phyloP scores from a whole-genome alignment of 441 rosid species.

The Gossypium gossypioides region DNA sequence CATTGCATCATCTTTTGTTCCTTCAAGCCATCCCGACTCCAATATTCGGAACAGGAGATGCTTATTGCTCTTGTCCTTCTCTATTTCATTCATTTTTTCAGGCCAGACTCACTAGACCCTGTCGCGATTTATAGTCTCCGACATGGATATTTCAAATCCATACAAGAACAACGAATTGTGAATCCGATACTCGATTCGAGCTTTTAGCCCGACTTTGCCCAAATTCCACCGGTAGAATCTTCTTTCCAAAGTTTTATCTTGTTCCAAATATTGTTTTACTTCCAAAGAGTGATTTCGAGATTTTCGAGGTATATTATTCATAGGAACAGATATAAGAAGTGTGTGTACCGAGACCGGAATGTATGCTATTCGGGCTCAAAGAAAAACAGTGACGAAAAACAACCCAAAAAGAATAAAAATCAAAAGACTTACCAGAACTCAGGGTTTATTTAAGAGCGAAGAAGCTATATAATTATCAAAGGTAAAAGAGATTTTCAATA shows the following conservation, averaged over 20 bases:
- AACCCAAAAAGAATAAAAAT: too few species aligned
- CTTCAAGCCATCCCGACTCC: too few species aligned
- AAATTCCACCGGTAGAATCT: conserved; percentile 61
- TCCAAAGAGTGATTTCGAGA: neutral
- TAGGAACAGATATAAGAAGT: conserved; percentile 91
- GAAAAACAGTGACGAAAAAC: conserved; percentile 16
- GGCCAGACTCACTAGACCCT: conserved; percentile 91
- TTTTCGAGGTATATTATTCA: neutral
- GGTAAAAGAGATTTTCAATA: too few species aligned
- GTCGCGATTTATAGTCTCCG: conserved; percentile 30
- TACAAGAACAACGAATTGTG: neutral
- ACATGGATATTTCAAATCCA: neutral
- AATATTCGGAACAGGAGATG: neutral
- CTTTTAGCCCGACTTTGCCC: conserved; percentile 97
- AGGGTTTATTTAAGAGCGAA: too few species aligned
- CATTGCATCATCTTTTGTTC: too few species aligned
- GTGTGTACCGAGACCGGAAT: conserved; percentile 98
- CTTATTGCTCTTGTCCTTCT: neutral
- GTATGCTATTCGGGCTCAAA: conserved; percentile 69
- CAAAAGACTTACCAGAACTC: too few species aligned
- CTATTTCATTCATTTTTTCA: conserved; percentile 17
- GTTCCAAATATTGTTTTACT: neutral
- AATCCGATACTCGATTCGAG: conserved; percentile 45
- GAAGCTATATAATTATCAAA: too few species aligned
- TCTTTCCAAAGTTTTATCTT: neutral